Evolutionary conservation across 352 stramenopile species (phyloP).

Genomic region (Globisporangium cederbergense): DNA sequence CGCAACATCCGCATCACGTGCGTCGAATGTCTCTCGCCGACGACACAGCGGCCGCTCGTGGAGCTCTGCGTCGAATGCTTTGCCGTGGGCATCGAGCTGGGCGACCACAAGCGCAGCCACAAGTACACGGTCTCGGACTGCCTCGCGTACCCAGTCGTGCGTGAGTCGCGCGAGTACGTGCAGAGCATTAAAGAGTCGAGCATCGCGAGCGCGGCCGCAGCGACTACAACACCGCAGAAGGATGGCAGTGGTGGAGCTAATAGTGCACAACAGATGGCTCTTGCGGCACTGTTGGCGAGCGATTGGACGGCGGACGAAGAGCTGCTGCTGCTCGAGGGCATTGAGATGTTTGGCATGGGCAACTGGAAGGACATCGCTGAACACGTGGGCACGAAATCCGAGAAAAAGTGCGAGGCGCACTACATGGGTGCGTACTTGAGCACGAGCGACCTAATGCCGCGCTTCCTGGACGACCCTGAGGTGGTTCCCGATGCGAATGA

Average conservation of each 20-base stretch:
- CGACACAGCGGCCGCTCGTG: conserved; percentile 41
- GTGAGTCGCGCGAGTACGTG: conserved; percentile 27
- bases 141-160: conserved; percentile 71
- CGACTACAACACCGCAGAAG: conserved; percentile 21
- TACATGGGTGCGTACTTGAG: conserved; percentile 84
- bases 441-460: conserved; percentile 50
- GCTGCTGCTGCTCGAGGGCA: conserved; percentile 93
- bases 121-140: conserved; percentile 82
- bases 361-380: conserved; percentile 95
- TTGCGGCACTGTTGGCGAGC: conserved; percentile 17
- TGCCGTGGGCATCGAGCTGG: conserved; percentile 72
- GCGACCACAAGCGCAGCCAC: conserved; percentile 79
- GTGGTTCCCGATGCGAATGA: conserved; percentile 17
- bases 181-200: conserved; percentile 5
- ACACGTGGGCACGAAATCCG: conserved; percentile 79
- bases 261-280: neutral
- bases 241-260: conserved; percentile 5
- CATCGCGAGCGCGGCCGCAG: conserved; percentile 4
- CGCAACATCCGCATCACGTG: conserved; percentile 86
- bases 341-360: conserved; percentile 94
- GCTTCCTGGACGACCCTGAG: conserved; percentile 53
- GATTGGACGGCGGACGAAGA: conserved; percentile 96
- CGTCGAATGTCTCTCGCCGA: conserved; percentile 50
- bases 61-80: conserved; percentile 97
- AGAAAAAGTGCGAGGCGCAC: conserved; percentile 88